Base-by-base conservation (phyloP, 1,139 yeast genomes). In the Geotrichum siamense region DNA sequence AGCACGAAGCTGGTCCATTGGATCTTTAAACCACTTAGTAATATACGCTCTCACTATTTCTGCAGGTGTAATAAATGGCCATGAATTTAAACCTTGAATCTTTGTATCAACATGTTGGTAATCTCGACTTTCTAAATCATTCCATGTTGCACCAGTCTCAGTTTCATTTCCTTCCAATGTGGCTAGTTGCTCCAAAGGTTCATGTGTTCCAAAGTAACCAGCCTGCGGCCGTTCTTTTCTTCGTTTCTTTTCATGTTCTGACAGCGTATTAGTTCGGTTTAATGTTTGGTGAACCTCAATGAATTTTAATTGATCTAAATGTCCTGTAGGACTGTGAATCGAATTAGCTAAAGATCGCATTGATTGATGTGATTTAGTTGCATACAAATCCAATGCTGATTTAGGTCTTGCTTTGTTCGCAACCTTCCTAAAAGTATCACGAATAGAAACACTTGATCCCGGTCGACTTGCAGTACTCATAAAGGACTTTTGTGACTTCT, bases 221-320 rank as follows among this genome's bases (percentile, higher is more conserved):
- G 76, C 74, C 51, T 80, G 78, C n/a, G 80, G 74, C 3, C 78
- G 82, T 58, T 74, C 75, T 37, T 83, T 79, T 51, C 97, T 71
- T 12, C 72, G 68, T 48, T 78, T 80, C 47, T 82, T 78, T 53
- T 87, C 95, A 44, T 72, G 75, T 3, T 79, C 69, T 1, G 84
- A 75, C 38, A 87, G 66, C 0, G 95, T 76, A 53, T 81, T 82
- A 55, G 89, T 78, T 54, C 97, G 72, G 58, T 82, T 78, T 43
- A 89, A 66, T 46, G 82, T 89, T 5, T 74, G 65, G 43, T 74
- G 72, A 12, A 68, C 68, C 33, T 73, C 74, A 31, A 75, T 67
- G 79, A 79, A 76, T n/a, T 21, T 20, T 8, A 31, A 13, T 22
- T 52, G 44, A 20, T 47, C 39, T 12, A 42, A 43, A 30, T 45